A percentile compares a stretch with the other conserved stretches of the same genome.
Conservation (phyloP, 108 stramenopile genomes). For the Poteriospumella lacustris region DNA sequence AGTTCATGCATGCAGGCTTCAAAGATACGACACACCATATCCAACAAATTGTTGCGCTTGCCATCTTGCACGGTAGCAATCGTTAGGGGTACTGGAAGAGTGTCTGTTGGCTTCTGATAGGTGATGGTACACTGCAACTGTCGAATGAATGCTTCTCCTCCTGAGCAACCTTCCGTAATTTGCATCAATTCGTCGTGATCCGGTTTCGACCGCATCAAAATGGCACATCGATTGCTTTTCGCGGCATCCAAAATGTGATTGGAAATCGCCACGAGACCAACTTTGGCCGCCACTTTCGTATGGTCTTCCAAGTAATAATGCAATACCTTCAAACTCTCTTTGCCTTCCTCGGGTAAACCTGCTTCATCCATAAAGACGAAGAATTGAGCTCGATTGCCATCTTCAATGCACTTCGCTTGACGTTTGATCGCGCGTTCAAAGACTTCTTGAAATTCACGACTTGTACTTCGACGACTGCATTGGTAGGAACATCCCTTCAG, state of each 20-base stretch:
- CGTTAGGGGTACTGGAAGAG: not conserved
- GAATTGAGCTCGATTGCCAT: slow-evolving; percentile 1
- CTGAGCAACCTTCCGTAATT: slow-evolving; percentile 23
- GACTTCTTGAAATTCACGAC: not conserved
- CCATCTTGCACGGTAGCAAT: not conserved
- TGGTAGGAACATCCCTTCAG: slow-evolving; percentile 28
- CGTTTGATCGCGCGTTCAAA: not conserved
- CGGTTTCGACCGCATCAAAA: slow-evolving; percentile 38
- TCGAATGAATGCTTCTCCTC: not conserved
- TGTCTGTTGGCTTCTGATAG: not conserved
- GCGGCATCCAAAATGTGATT: slow-evolving; percentile 51
- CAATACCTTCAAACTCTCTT: slow-evolving; percentile 49
- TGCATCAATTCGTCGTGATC: slow-evolving; percentile 39
- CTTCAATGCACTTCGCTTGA: not conserved
- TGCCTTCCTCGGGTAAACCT: slow-evolving; percentile 38
- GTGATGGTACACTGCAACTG: not conserved
- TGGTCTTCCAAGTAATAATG: slow-evolving; percentile 50
- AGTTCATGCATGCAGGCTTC: slow-evolving; percentile 1
- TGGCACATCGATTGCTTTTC: slow-evolving; percentile 46
- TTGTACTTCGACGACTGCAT: slow-evolving; percentile 24
- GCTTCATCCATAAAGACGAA: slow-evolving; percentile 36
- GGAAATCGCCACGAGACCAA: slow-evolving; percentile 37
- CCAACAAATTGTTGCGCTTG: not conserved
- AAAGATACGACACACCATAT: not conserved
- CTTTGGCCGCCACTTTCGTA: slow-evolving; percentile 18